Percentiles rank a stretch among this genome's conserved stretches.
phyloP scores from a whole-genome alignment of 345 rosid species.

The Arabidopsis arenosa region DNA sequence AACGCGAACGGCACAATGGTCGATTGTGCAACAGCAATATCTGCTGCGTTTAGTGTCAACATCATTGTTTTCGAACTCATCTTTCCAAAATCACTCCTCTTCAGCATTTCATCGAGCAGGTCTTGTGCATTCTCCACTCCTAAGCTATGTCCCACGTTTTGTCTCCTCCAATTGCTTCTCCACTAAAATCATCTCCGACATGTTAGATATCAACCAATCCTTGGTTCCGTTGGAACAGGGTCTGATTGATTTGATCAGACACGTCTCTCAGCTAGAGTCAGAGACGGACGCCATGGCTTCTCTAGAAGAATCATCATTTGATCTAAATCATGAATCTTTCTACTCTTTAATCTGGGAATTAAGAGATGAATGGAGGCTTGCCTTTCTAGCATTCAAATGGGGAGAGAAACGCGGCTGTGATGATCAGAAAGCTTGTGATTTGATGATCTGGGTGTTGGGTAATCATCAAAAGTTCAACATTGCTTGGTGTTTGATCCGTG shows the following conservation, averaged over 20 bases:
- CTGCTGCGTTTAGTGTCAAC: background rate
- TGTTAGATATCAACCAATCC: slow-evolving; percentile 35
- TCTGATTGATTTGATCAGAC: slow-evolving; percentile 54
- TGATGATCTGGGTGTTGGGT: slow-evolving; percentile 78
- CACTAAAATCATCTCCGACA: slow-evolving; percentile 37
- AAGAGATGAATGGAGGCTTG: slow-evolving; percentile 71
- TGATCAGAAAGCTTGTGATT: slow-evolving; percentile 57
- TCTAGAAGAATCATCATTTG: slow-evolving; percentile 54
- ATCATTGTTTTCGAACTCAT: slow-evolving; percentile 16
- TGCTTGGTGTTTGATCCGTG: slow-evolving; percentile 85
- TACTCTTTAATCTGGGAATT: slow-evolving; percentile 65
- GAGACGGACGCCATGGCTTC: slow-evolving; percentile 63
- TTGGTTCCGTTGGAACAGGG: slow-evolving; percentile 35
- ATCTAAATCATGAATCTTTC: slow-evolving; percentile 50
- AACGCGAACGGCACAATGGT: slow-evolving; percentile 2
- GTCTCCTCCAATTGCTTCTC: slow-evolving; percentile 47
- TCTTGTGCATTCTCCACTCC: slow-evolving; percentile 25
- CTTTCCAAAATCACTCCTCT: slow-evolving; percentile 32
- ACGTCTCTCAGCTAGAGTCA: slow-evolving; percentile 51
- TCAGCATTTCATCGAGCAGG: slow-evolving; percentile 64
- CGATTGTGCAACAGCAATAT: slow-evolving; percentile 2
- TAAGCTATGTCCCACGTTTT: slow-evolving; percentile 27
- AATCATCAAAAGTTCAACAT: slow-evolving; percentile 68
- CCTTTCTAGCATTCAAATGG: slow-evolving; percentile 81
- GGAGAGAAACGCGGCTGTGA: slow-evolving; percentile 58